Base-by-base conservation (phyloP, 352 stramenopile species). In the Globisporangium paroecandrum region DNA sequence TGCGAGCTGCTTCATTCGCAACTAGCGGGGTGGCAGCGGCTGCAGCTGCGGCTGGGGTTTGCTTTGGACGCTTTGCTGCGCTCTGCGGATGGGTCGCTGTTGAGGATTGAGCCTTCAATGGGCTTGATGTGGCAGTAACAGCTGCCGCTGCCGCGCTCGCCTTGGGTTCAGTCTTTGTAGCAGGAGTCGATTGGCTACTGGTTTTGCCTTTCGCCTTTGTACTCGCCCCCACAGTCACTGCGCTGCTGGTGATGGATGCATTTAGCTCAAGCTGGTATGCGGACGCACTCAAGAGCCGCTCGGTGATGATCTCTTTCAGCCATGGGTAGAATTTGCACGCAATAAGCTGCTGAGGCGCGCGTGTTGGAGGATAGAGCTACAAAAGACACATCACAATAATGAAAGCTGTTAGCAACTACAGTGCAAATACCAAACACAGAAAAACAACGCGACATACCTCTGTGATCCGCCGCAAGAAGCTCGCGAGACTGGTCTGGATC, bases 301-400 rank as follows among this genome's bases (percentile, higher is more conserved):
- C 87, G 41, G 85, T 91, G 55, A 97, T 75, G 72, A 94, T 94
- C 25, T 95, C 88, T 34, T 85, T 85, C 10, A 97, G 81, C 89
- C 89, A 97, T 15, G 82, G 83, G 69, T 97, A 97, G 55, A 95
- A 97, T 43, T 95, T 94, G 70, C 88, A 94, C 46, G 85, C 77
- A 7, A 91, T 69, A 6, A 97, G 72, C 49, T 91, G 82, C 64
- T 89, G 83, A 0, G 88, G 85, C 4, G 86, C 79, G 24, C 76
- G 77, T 34, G 72, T 83, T 1, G 88, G 87, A 29, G 89, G 89
- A 69, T 94, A 95, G 38, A 96, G 71, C 86, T 96, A 76, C 24
- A 49, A 36, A 68, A 12, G 20, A 61, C 53, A 36, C 8, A 51
- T 43, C 53, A 68, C 18, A 60, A 58, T n/a, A 63, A 24, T 43